A percentile compares a stretch with the other conserved stretches of the same genome.
phyloP scores from a whole-genome alignment of 2,329 filamentous ascomycete genomes.

The Colletotrichum tofieldiae region DNA sequence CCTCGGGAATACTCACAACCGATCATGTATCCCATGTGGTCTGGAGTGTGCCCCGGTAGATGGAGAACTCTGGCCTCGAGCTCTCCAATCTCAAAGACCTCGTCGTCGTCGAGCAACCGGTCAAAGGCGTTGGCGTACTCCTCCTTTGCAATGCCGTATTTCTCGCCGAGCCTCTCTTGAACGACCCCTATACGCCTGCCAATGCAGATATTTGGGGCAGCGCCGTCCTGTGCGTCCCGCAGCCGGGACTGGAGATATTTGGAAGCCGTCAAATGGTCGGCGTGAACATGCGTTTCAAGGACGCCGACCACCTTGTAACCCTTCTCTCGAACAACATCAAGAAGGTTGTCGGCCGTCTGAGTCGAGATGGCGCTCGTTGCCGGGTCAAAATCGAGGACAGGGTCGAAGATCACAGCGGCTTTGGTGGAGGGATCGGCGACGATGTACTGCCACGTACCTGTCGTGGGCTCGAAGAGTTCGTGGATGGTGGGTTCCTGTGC shows the following conservation, averaged over 20 bases:
- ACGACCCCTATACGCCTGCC: slow-evolving; percentile 60
- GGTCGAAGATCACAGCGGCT: slow-evolving; percentile 68
- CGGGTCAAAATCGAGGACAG: slow-evolving; percentile 69
- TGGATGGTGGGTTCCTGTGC: slow-evolving; percentile 52
- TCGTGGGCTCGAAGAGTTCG: slow-evolving; percentile 52
- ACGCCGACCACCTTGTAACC: slow-evolving; percentile 64
- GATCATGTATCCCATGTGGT: slow-evolving; percentile 65
- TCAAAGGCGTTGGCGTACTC: slow-evolving; percentile 60
- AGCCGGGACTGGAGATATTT: slow-evolving; percentile 66
- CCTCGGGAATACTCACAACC: slow-evolving; percentile 46
- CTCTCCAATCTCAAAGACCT: slow-evolving; percentile 60
- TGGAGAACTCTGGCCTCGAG: slow-evolving; percentile 57
- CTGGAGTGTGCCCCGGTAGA: slow-evolving; percentile 65
- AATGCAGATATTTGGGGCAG: slow-evolving; percentile 55
- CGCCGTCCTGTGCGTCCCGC: slow-evolving; percentile 35
- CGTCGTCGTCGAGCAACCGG: slow-evolving; percentile 59
- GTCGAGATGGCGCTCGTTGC: slow-evolving; percentile 58
- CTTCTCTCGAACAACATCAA: slow-evolving; percentile 58
- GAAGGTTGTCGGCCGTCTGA: slow-evolving; percentile 62
- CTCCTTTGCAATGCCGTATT: slow-evolving; percentile 55
- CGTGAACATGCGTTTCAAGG: slow-evolving; percentile 72
- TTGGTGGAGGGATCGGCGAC: slow-evolving; percentile 64
- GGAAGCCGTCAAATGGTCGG: slow-evolving; percentile 70
- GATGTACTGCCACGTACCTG: slow-evolving; percentile 70
- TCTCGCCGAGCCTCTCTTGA: slow-evolving; percentile 57